phyloP scores from a whole-genome alignment of 495 filamentous ascomycete genomes.

The Podospora comata region DNA sequence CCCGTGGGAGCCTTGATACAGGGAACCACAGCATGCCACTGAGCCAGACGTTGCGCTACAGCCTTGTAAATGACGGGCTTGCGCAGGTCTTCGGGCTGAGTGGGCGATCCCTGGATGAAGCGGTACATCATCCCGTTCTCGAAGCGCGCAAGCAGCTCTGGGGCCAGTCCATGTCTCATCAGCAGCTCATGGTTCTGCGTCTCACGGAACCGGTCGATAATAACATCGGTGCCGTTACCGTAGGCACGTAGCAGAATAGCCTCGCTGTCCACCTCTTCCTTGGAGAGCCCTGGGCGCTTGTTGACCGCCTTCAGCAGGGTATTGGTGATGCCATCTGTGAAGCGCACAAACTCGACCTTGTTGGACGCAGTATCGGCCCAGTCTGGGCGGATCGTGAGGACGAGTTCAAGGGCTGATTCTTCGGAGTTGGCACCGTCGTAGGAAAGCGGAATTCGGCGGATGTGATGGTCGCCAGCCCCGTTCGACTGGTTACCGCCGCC shows the following conservation, averaged over 20 bases:
- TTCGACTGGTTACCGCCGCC: constrained; percentile 26
- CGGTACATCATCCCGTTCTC: constrained; percentile 93
- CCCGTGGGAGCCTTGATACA: constrained; percentile 43
- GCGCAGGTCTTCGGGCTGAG: constrained; percentile 74
- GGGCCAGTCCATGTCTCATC: constrained; percentile 75
- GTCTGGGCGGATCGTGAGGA: constrained; percentile 75
- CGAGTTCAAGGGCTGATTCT: constrained; percentile 70
- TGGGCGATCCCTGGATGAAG: constrained; percentile 77
- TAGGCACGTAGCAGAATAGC: constrained; percentile 91
- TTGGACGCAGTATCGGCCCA: constrained; percentile 68
- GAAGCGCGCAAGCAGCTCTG: constrained; percentile 85
- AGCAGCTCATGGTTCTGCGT: constrained; percentile 64
- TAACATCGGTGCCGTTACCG: constrained; percentile 86
- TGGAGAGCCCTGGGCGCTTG: constrained; percentile 67
- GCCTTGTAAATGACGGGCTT: constrained; percentile 70
- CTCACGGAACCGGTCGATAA: constrained; percentile 95
- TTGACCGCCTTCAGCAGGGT: constrained; percentile 89
- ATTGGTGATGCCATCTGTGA: constrained; percentile 98
- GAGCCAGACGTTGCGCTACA: constrained; percentile 74
- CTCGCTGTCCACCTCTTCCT: constrained; percentile 77
- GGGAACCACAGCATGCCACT: constrained; percentile 90
- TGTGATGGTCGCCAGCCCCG: constrained; percentile 28
- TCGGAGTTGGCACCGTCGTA: constrained; percentile 75
- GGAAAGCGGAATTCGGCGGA: constrained; percentile 63
- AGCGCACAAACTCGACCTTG: constrained; percentile 81